These are phyloP conservation scores for Isoetes engelmannii DNA, from an alignment of 83 land plant species.

Conservation along the genomic window DNA sequence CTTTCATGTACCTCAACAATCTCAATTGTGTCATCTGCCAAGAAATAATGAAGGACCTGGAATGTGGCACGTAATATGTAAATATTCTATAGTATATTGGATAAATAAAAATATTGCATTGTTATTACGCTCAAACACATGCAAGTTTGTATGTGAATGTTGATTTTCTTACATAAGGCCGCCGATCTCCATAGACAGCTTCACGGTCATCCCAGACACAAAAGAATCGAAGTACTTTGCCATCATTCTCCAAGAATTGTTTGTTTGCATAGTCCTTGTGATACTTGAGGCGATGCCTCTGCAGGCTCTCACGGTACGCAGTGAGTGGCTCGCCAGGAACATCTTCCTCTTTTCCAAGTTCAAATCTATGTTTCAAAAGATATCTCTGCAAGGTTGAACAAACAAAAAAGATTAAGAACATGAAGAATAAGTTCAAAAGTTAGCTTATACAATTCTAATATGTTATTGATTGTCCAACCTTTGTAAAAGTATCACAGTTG, in stretches of 20 bases:
- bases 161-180: slow-evolving; percentile 28
- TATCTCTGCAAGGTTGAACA: slow-evolving; percentile 20
- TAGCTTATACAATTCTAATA: not conserved
- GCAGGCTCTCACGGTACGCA: slow-evolving; percentile 19
- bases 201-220: slow-evolving; percentile 39
- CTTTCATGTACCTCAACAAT: slow-evolving; percentile 35
- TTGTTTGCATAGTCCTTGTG: slow-evolving; percentile 27
- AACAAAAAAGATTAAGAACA: not conserved
- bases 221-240: slow-evolving; percentile 38
- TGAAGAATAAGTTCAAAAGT: not conserved
- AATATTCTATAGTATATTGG: not conserved
- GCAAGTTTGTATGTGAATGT: not conserved
- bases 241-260: slow-evolving; percentile 37
- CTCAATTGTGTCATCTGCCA: slow-evolving; percentile 43
- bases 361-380: slow-evolving; percentile 24
- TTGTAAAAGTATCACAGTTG: slow-evolving; percentile 33
- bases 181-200: slow-evolving; percentile 33
- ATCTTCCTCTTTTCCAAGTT: slow-evolving; percentile 25
- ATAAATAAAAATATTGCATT: not conserved
- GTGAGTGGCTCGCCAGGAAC: slow-evolving; percentile 23
- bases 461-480: slow-evolving; percentile 6
- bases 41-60: slow-evolving; percentile 35
- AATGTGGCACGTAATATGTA: not conserved
- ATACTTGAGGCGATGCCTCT: slow-evolving; percentile 2
- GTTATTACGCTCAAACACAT: not conserved